These are phyloP conservation scores for Boletus fagicola DNA, from an alignment of 768 basidiomycete species.

Conservation along the genomic window DNA sequence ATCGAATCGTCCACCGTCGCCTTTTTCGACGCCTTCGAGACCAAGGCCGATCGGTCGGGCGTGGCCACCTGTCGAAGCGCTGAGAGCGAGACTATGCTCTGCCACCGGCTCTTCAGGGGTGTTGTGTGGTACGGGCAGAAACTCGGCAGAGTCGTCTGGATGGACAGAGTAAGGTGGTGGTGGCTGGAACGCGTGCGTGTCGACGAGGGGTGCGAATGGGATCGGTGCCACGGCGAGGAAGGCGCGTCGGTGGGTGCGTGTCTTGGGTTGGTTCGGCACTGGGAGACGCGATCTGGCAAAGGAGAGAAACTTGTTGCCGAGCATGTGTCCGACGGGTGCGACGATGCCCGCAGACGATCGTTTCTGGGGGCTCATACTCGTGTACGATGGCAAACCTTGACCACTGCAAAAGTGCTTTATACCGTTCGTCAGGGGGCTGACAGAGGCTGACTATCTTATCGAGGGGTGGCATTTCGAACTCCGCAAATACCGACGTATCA, in stretches of 20 bases:
- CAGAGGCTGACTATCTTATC: conserved; percentile 8
- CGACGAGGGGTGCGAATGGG: conserved; percentile 30
- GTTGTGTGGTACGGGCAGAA: conserved; percentile 28
- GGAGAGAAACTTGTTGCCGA: conserved; percentile 20
- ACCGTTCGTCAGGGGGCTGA: conserved; percentile 16
- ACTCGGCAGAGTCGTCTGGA: conserved; percentile 7
- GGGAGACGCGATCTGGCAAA: conserved; percentile 29
- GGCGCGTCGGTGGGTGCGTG: conserved; percentile 6
- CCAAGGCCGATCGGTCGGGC: conserved; percentile 23
- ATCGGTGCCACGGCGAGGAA: conserved; percentile 19
- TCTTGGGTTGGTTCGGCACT: conserved; percentile 16
- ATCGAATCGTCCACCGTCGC: conserved; percentile 27
- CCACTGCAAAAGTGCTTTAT: conserved; percentile 8
- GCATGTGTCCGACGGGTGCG: conserved; percentile 9
- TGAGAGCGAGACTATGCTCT: neutral
- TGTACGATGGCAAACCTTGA: neutral
- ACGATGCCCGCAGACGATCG: conserved; percentile 3
- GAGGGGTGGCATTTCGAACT: neutral
- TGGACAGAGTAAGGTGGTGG: conserved; percentile 24
- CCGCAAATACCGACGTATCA: neutral
- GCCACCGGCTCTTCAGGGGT: conserved; percentile 16
- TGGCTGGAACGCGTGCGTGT: conserved; percentile 26
- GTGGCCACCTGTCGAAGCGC: neutral
- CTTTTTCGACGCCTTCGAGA: conserved; percentile 25
- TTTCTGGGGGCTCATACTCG: conserved; percentile 11